Percentiles rank a stretch among this genome's conserved stretches.
Evolutionary conservation across 495 filamentous ascomycete species (phyloP).

Genomic region (Bryoglossum gracile): DNA sequence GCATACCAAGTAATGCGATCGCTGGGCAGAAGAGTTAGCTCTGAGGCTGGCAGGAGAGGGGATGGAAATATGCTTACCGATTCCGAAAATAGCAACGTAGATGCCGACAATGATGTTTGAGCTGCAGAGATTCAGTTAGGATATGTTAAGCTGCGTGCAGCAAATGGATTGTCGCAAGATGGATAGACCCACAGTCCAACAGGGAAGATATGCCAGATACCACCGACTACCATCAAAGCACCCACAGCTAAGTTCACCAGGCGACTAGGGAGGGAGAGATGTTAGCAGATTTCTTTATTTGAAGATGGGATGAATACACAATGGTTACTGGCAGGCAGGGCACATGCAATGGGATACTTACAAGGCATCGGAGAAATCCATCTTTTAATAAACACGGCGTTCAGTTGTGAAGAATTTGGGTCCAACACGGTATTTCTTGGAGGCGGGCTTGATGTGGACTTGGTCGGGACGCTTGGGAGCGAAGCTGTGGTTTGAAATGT

Average conservation of each 20-base stretch:
- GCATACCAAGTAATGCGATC: slow-evolving; percentile 49
- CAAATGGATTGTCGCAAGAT: no score
- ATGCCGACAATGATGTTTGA: slow-evolving; percentile 66
- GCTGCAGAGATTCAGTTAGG: slow-evolving; percentile 35
- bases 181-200: slow-evolving; percentile 27
- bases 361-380: slow-evolving; percentile 43
- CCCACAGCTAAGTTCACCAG: slow-evolving; percentile 88
- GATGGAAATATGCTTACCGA: slow-evolving; percentile 54
- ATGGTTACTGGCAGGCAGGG: slow-evolving; percentile 3
- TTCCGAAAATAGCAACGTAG: slow-evolving; percentile 87
- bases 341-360: slow-evolving; percentile 24
- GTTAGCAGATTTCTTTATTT: slow-evolving; percentile 22
- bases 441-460: no score
- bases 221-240: slow-evolving; percentile 82
- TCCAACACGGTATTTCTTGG: no score
- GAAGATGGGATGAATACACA: slow-evolving; percentile 4
- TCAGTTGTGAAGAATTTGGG: no score
- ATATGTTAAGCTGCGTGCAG: no score
- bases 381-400: no score
- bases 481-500: no score
- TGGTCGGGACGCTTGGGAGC: no score
- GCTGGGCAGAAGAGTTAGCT: slow-evolving; percentile 31
- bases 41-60: slow-evolving; percentile 1
- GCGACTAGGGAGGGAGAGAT: slow-evolving; percentile 49
- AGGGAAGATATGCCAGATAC: slow-evolving; percentile 80